Percentiles rank a stretch among this genome's conserved stretches.
These are phyloP conservation scores for Alloascoidea hylecoeti DNA, from an alignment of 805 yeast genomes.

Conservation along the genomic window DNA sequence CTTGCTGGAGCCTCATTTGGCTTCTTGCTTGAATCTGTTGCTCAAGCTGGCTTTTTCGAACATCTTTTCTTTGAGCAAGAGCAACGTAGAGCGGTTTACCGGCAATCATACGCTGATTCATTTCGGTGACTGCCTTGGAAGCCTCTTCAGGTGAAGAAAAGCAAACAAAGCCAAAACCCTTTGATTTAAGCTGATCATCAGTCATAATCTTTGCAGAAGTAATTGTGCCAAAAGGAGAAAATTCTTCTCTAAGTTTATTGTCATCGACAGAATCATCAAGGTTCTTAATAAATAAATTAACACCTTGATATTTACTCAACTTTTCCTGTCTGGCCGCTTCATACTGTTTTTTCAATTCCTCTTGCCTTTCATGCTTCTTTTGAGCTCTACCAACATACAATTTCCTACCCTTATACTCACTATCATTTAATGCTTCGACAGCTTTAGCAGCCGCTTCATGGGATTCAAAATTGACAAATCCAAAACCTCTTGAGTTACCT, in stretches of 20 bases:
- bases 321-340: conserved; percentile 88
- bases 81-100: conserved; percentile 98
- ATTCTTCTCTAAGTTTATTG: conserved; percentile 83
- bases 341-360: conserved; percentile 89
- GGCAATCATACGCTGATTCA: conserved; percentile 92
- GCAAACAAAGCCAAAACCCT: conserved; percentile 98
- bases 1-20: conserved; percentile 95
- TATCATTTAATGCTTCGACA: conserved; percentile 82
- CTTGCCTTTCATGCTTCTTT: conserved; percentile 95
- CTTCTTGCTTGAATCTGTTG: conserved; percentile 97
- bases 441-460: conserved; percentile 88
- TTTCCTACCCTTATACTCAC: conserved; percentile 72
- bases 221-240: conserved; percentile 85
- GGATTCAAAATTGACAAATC: conserved; percentile 80
- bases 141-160: conserved; percentile 98
- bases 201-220: conserved; percentile 95
- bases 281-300: conserved; percentile 92
- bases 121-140: conserved; percentile 93
- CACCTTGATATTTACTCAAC: conserved; percentile 91
- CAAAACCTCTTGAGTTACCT: conserved; percentile 91
- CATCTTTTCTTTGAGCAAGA: conserved; percentile 97
- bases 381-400: conserved; percentile 97
- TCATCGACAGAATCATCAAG: conserved; percentile 88
- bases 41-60: conserved; percentile 90
- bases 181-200: conserved; percentile 87